Conservation (phyloP, 2,329 filamentous ascomycete genomes). For the Bipolaris zeicola region DNA sequence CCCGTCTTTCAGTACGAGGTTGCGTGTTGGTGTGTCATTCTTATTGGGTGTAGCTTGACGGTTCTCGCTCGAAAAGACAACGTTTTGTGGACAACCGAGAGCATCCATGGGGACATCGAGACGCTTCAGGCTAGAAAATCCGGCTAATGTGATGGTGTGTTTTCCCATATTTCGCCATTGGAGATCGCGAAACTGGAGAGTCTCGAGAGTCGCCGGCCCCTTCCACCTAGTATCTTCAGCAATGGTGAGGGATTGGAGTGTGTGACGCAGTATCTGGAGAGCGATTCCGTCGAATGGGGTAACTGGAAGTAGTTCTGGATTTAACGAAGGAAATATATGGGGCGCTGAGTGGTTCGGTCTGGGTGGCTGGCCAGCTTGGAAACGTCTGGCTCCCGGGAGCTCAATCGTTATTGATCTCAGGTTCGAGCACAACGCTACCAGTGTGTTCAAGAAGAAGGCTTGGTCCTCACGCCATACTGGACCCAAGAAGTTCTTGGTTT, state of each 20-base stretch:
- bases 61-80: constrained; percentile 7
- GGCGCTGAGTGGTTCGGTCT: not conserved
- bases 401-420: constrained; percentile 19
- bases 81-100: constrained; percentile 7
- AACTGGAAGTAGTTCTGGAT: constrained; percentile 5
- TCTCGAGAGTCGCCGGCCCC: constrained; percentile 11
- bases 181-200: constrained; percentile 13
- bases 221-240: constrained; percentile 13
- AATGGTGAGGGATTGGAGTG: constrained; percentile 22
- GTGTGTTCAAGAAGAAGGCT: constrained; percentile 18
- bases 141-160: constrained; percentile 15
- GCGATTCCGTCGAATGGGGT: constrained; percentile 16
- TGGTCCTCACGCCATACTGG: constrained; percentile 9
- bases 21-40: not conserved
- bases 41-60: not conserved
- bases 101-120: constrained; percentile 18
- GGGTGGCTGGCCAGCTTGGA: constrained; percentile 1
- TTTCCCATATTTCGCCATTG: constrained; percentile 18
- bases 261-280: constrained; percentile 4
- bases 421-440: constrained; percentile 18
- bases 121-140: constrained; percentile 11
- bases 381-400: constrained; percentile 9
- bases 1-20: not conserved
- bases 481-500: not conserved
- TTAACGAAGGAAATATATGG: not conserved